Base-by-base conservation (phyloP, 345 rosid species). In the Aurinia saxatilis region DNA sequence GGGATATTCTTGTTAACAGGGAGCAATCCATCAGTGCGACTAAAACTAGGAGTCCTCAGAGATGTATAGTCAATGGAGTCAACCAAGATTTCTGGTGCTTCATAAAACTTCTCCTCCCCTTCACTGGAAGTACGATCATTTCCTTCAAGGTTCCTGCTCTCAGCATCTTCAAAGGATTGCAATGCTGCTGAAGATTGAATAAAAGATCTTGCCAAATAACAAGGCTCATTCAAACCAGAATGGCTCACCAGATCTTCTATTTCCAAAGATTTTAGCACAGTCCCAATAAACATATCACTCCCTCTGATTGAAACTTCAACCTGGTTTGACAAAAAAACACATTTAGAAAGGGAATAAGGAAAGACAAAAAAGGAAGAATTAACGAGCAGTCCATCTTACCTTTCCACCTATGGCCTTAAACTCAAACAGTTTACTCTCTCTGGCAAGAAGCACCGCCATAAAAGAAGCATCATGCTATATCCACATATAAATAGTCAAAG, bases 321-420 rank as follows among this genome's bases (percentile, higher is more conserved):
- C 99, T 93, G 84, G 48, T 63, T 64, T 29, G 29, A 65, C 5
- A 56, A 63, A 67, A 25, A 25, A 25, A 21, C 55, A 23, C 59
- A 18, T 57, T 69, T 53, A 51, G 21, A 62, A 65, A 63, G 58
- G 50, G 52, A 55, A 65, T 50, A 35, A 36, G 50, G 69, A 49
- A 48, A 10, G 64, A 57, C 58, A 42, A 45, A 18, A 30, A 42
- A 23, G 48, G 63, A 23, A 50, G 63, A 54, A 21, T 30, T 52
- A 19, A 42, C 39, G 38, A 41, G 68, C 40, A 39, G 38, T 23
- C 36, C 44, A 60, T 52, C 70, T 67, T 77, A 93, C 99, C 96
- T 80, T 93, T 54, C 99, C 99, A 73, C 97, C 97, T 65, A 71
- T 67, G 57, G 99, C 99, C 80, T 97, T 84, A 70, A 93, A 87